Conservation (phyloP, 306 rosid species). For the Quercus gilva region DNA sequence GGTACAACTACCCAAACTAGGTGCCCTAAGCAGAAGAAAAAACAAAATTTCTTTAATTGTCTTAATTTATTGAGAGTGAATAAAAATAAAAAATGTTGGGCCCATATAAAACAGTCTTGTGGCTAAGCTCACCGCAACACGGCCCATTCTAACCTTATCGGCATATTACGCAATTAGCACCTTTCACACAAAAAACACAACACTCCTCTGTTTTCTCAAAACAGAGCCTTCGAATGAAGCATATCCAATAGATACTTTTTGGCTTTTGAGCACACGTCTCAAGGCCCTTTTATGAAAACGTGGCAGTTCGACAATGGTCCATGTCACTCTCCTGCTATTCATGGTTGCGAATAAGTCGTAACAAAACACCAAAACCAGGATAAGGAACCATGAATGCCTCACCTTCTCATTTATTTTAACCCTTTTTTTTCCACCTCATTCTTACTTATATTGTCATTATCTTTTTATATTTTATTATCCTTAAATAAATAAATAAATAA, state of each 20-base stretch:
- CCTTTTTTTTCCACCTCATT: background rate
- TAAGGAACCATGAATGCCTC: conserved; percentile 33
- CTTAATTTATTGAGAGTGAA: background rate
- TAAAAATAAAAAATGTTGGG: background rate
- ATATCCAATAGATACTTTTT: background rate
- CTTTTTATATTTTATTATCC: background rate
- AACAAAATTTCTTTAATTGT: too few species aligned
- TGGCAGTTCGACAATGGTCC: conserved; percentile 14
- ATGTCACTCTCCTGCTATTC: background rate
- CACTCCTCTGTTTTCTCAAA: background rate
- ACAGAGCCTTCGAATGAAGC: background rate
- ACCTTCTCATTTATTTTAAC: conserved; percentile 31
- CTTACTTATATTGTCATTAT: background rate
- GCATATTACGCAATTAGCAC: background rate
- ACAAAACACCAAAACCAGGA: conserved; percentile 44
- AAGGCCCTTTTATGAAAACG: conserved; percentile 3
- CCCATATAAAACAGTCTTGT: background rate
- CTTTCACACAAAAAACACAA: background rate
- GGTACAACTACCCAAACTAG: too few species aligned
- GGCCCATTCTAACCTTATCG: conserved; percentile 21
- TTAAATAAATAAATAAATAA: too few species aligned
- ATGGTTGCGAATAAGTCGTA: conserved; percentile 9
- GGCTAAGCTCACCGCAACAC: background rate
- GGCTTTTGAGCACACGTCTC: conserved; percentile 17
- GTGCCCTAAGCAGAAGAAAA: too few species aligned